Percentiles rank a stretch among this genome's conserved stretches.
These are phyloP conservation scores for Cutaneotrichosporon mucoides DNA, from an alignment of 1,284 basidiomycete genomes.

Conservation along the genomic window DNA sequence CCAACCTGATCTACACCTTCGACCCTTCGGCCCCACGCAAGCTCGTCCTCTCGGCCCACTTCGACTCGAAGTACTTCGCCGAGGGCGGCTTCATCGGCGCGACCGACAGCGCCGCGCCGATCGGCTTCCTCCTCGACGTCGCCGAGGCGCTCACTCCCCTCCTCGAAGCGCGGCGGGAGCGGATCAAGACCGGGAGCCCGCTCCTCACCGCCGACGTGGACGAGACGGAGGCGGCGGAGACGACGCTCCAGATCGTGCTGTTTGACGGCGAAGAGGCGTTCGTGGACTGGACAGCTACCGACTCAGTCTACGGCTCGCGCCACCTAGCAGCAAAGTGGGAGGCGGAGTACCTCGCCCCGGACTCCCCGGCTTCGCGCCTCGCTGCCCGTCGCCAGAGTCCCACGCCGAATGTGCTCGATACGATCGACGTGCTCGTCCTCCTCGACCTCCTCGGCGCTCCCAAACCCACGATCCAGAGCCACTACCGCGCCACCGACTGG, in stretches of 20 bases:
- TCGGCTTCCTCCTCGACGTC: constrained; percentile 86
- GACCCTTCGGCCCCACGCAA: constrained; percentile 75
- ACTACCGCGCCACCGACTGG: constrained; percentile 86
- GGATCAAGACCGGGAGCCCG: constrained; percentile 52
- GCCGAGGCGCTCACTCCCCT: constrained; percentile 74
- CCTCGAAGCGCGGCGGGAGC: constrained; percentile 60
- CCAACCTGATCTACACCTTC: constrained; percentile 92
- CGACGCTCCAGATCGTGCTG: constrained; percentile 90
- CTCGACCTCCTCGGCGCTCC: constrained; percentile 80
- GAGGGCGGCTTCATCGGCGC: constrained; percentile 77
- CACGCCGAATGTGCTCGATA: constrained; percentile 61
- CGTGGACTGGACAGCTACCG: constrained; percentile 77
- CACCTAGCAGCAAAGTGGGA: constrained; percentile 83
- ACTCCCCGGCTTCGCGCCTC: constrained; percentile 37
- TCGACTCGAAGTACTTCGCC: constrained; percentile 88
- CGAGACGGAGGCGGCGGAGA: constrained; percentile 71
- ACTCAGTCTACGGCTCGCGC: constrained; percentile 91
- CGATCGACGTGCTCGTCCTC: constrained; percentile 82
- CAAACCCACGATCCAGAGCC: constrained; percentile 68
- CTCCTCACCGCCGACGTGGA: constrained; percentile 49
- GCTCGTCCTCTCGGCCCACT: constrained; percentile 88
- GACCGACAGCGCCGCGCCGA: constrained; percentile 94
- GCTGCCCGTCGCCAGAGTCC: constrained; percentile 59
- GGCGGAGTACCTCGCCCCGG: constrained; percentile 59
- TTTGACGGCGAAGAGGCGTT: constrained; percentile 99